Conservation (phyloP, 495 filamentous ascomycete species). For the Jackrogersella minutella region DNA sequence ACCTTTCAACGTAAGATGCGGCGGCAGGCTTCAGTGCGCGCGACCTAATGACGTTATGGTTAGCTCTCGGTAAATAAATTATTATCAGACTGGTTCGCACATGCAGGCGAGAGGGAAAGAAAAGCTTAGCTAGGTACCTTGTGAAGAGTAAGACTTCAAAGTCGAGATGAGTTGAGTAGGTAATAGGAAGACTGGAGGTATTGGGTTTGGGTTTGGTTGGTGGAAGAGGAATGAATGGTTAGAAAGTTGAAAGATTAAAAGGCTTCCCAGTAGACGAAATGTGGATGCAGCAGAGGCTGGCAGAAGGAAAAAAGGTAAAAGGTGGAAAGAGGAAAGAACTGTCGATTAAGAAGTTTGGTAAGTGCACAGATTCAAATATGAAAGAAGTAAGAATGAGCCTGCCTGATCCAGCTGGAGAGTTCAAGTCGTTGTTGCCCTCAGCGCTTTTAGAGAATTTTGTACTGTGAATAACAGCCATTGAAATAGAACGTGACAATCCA, state of each 20-base stretch:
- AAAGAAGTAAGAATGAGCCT: slow-evolving; percentile 7
- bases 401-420: slow-evolving; percentile 2
- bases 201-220: neutral
- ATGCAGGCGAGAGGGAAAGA: neutral
- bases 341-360: neutral
- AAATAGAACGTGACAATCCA: too few relatives aligned
- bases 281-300: neutral
- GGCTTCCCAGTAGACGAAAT: slow-evolving; percentile 2
- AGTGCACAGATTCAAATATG: neutral
- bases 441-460: slow-evolving; percentile 1
- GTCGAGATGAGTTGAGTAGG: neutral
- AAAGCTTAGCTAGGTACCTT: neutral
- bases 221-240: neutral
- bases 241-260: neutral
- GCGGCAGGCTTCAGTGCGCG: slow-evolving; percentile 2
- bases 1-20: slow-evolving; percentile 8
- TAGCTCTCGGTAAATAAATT: neutral
- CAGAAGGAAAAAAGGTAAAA: neutral
- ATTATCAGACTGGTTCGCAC: neutral
- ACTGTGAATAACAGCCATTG: neutral
- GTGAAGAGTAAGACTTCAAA: neutral
- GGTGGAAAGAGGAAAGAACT: slow-evolving; percentile 2
- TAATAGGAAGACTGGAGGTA: neutral
- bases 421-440: slow-evolving; percentile 14
- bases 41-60: slow-evolving; percentile 17